Evolutionary conservation across 2,329 filamentous ascomycete species (phyloP).

Genomic region (Aspergillus sp.): DNA sequence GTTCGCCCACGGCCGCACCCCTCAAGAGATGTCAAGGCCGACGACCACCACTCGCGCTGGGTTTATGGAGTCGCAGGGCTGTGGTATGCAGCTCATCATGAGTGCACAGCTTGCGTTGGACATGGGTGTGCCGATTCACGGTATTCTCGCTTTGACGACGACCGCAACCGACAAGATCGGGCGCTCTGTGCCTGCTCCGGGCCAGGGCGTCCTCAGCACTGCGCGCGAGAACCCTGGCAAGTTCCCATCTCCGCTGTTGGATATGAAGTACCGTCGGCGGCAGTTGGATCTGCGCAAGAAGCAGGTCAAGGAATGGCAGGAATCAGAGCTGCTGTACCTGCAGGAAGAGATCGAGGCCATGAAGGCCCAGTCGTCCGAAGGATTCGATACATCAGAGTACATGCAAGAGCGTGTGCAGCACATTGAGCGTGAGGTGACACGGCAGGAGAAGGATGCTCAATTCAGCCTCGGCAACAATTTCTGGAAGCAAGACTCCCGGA

Average conservation of each 20-base stretch:
- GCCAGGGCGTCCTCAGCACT: slow-evolving; percentile 91
- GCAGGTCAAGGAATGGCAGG: slow-evolving; percentile 94
- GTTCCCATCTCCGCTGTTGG: slow-evolving; percentile 88
- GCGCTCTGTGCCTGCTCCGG: slow-evolving; percentile 89
- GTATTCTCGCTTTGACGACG: slow-evolving; percentile 82
- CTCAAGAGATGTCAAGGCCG: slow-evolving; percentile 93
- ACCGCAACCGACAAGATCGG: slow-evolving; percentile 99
- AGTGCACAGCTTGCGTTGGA: slow-evolving; percentile 89
- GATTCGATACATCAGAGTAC: slow-evolving; percentile 76
- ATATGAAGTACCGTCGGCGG: slow-evolving; percentile 93
- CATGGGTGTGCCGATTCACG: slow-evolving; percentile 97
- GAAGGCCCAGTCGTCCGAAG: slow-evolving; percentile 61
- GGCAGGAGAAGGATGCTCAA: slow-evolving; percentile 88
- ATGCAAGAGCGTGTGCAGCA: slow-evolving; percentile 74
- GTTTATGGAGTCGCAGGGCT: slow-evolving; percentile 99
- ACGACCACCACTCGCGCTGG: slow-evolving; percentile 94
- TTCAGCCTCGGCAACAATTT: slow-evolving; percentile 95
- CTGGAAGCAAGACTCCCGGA: slow-evolving; percentile 92
- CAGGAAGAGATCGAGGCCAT: slow-evolving; percentile 88
- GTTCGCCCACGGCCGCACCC: slow-evolving; percentile 87
- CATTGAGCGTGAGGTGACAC: slow-evolving; percentile 75
- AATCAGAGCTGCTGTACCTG: slow-evolving; percentile 85
- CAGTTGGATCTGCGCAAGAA: slow-evolving; percentile 90
- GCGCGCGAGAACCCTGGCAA: slow-evolving; percentile 84
- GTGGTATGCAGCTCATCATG: slow-evolving; percentile 98